phyloP scores from a whole-genome alignment of 73 alveolate species.

The Blepharisma stoltei region DNA sequence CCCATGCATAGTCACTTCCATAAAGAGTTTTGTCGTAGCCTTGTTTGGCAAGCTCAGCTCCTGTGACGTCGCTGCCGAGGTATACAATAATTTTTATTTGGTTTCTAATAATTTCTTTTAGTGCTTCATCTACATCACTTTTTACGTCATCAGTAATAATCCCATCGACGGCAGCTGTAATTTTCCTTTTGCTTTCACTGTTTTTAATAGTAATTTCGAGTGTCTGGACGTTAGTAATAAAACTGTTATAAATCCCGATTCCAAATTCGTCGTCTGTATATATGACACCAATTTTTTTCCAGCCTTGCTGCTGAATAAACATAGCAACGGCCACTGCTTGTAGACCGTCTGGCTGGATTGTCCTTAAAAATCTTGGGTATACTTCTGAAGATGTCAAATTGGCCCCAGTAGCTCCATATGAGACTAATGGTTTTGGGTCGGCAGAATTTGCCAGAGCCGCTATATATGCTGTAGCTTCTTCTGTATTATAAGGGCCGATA shows the following conservation, averaged over 20 bases:
- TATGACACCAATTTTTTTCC: constrained; percentile 6
- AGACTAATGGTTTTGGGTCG: neutral
- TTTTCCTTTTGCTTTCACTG: neutral
- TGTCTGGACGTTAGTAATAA: neutral
- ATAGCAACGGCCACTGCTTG: constrained; percentile 10
- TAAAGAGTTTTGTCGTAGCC: constrained; percentile 1
- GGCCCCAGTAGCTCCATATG: neutral
- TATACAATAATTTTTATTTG: constrained; percentile 11
- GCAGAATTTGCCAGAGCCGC: neutral
- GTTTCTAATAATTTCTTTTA: neutral
- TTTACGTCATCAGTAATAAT: neutral
- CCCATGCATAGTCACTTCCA: constrained; percentile 14
- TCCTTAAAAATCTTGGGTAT: neutral
- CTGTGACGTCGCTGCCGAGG: neutral
- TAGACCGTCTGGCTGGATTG: constrained; percentile 4
- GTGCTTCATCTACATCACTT: neutral
- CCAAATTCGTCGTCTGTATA: constrained; percentile 21
- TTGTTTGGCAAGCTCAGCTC: neutral
- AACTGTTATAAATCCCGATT: neutral
- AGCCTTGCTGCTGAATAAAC: constrained; percentile 1
- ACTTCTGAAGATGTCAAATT: neutral
- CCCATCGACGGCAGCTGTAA: neutral
- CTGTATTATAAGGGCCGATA: neutral
- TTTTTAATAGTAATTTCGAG: constrained; percentile 3
- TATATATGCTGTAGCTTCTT: constrained; percentile 21